Percentiles rank a stretch among this genome's conserved stretches.
Conservation (phyloP, 2,329 filamentous ascomycete genomes). For the Sclerotinia spermophila region DNA sequence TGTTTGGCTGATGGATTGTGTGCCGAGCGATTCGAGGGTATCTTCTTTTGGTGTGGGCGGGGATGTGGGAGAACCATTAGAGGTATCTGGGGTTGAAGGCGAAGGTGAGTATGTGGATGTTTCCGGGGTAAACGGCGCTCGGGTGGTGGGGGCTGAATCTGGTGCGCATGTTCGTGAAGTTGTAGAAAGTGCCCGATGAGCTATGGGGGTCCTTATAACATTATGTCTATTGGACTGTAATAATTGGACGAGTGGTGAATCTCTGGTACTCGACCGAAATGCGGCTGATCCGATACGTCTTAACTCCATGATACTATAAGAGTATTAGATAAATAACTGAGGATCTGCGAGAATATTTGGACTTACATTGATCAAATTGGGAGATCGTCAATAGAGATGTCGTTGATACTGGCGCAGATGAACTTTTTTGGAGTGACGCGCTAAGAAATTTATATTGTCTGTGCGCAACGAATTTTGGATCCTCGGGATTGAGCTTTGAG, state of each 20-base stretch:
- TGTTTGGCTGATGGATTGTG: neutral
- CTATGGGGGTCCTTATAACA: neutral
- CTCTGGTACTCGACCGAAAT: constrained; percentile 4
- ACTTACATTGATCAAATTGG: constrained; percentile 26
- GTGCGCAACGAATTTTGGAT: constrained; percentile 14
- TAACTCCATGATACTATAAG: constrained; percentile 36
- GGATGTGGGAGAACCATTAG: neutral
- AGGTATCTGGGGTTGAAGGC: neutral
- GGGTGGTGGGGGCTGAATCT: constrained; percentile 4
- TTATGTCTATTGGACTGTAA: neutral
- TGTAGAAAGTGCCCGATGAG: constrained; percentile 8
- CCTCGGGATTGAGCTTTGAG: neutral
- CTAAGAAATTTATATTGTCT: constrained; percentile 16
- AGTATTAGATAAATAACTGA: constrained; percentile 18
- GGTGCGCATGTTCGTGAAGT: neutral
- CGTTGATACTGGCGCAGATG: constrained; percentile 21
- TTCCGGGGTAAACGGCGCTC: neutral
- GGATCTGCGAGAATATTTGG: constrained; percentile 18
- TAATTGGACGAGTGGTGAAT: neutral
- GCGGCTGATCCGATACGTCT: constrained; percentile 25
- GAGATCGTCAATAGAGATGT: constrained; percentile 21
- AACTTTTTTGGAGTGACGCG: constrained; percentile 16
- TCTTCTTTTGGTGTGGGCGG: constrained; percentile 16
- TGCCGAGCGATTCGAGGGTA: constrained; percentile 4
- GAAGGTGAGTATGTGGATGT: neutral